Evolutionary conservation across 352 stramenopile species (phyloP), one percentile per base, ranked within the genome.

Genomic region (Peronospora destructor): DNA sequence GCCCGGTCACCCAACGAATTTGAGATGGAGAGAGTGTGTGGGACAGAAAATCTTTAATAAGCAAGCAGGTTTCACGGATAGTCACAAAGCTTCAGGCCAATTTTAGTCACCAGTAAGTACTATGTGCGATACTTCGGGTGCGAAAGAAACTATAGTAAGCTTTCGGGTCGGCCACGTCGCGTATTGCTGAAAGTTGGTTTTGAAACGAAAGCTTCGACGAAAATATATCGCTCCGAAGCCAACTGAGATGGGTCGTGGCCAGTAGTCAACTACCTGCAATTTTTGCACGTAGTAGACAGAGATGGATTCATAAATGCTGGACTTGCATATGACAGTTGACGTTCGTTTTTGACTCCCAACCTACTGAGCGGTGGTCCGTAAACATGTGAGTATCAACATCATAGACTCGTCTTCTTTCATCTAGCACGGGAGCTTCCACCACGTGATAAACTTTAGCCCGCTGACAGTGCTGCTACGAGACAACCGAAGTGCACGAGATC

Each of bases 341-440:
- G n/a, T n/a, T 30, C 4, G 5, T 6, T 30, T 30, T 30, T 30
- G 26, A 11, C 42, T 50, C 33, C 21, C 33, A 35, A 51, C 45
- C 21, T 34, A 30, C 12, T 39, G 41, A 55, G 53, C 58, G 58
- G 59, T 66, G 43, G 28, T 16, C 12, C 33, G 16, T 51, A 56
- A 57, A 68, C 46, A 21, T 21, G 19, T 21, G 35, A 26, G n/a
- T 17, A 28, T 37, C 48, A 58, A 62, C 19, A 34, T 33, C 35
- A 62, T 45, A 21, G 40, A 29, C 6, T 39, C 28, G 43, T 51
- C 35, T 48, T 44, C 33, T 26, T 16, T 14, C 17, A 56, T 11
- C 45, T 60, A 86, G 60, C 84, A 85, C 12, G 74, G 71, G 12
- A 76, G 54, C 73, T n/a, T n/a, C n/a, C n/a, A n/a, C n/a, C n/a